Evolutionary conservation across 2,329 filamentous ascomycete genomes (phyloP).

Genomic region (Neopestalotiopsis sp.): DNA sequence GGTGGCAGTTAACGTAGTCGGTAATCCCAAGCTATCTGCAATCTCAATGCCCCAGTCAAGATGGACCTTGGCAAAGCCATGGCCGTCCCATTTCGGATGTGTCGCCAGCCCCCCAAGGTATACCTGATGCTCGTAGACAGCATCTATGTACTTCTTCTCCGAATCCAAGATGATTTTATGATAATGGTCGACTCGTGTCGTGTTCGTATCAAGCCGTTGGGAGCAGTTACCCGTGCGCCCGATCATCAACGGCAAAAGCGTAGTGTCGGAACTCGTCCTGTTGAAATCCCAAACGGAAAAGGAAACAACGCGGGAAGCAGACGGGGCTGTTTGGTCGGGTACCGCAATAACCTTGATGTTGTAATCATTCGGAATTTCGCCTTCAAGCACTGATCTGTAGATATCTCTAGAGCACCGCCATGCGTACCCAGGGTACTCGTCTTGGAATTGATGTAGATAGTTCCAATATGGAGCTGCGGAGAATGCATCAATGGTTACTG

Average conservation of each 20-base stretch:
- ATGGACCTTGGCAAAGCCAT: constrained; percentile 10
- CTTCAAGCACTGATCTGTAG: background rate
- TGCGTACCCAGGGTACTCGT: constrained; percentile 4
- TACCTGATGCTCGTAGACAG: constrained; percentile 4
- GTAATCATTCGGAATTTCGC: background rate
- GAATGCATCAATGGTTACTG: constrained; percentile 11
- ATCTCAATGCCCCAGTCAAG: constrained; percentile 13
- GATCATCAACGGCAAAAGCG: background rate
- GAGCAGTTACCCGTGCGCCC: background rate
- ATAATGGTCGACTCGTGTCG: background rate
- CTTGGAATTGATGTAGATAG: constrained; percentile 13
- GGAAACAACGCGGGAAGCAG: background rate
- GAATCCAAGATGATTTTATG: background rate
- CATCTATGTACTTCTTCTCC: constrained; percentile 9
- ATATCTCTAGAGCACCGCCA: background rate
- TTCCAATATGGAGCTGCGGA: background rate
- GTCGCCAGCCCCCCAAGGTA: constrained; percentile 10
- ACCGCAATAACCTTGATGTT: constrained; percentile 8
- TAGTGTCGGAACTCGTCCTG: background rate
- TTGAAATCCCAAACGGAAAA: constrained; percentile 5
- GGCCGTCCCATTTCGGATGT: constrained; percentile 15
- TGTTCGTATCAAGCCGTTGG: background rate
- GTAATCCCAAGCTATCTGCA: constrained; percentile 7
- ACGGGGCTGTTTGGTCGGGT: constrained; percentile 3
- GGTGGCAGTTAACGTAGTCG: constrained; percentile 7